Percentiles rank a stretch among this genome's conserved stretches.
These are phyloP conservation scores for Scedosporium minutisporum DNA, from an alignment of 2,329 filamentous ascomycete species.

Conservation along the genomic window DNA sequence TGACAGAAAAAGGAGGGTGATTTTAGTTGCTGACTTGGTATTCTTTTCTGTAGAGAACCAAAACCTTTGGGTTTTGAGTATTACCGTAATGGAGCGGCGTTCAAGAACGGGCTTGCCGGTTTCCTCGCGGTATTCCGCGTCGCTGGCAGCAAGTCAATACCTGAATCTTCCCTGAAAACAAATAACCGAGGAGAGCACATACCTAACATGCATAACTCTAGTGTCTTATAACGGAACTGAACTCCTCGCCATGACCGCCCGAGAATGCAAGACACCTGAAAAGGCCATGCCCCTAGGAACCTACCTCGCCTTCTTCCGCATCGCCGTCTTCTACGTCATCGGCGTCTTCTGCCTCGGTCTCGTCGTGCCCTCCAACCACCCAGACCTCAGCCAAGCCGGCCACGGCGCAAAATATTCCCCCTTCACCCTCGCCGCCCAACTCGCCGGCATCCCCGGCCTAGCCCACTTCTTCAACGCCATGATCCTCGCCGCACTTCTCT, in stretches of 20 bases:
- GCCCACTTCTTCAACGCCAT: conserved; percentile 29
- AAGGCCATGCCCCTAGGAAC: conserved; percentile 38
- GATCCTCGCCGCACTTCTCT: conserved; percentile 23
- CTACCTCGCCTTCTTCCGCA: conserved; percentile 47
- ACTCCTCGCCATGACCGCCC: conserved; percentile 32
- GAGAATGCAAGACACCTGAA: conserved; percentile 34
- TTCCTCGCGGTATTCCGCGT: conserved; percentile 34
- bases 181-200: neutral
- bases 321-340: conserved; percentile 41
- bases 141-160: conserved; percentile 21
- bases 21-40: neutral
- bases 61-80: conserved; percentile 26
- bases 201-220: neutral
- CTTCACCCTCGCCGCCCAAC: conserved; percentile 2
- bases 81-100: conserved; percentile 38
- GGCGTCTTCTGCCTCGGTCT: conserved; percentile 41
- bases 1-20: neutral
- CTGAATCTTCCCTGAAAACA: neutral
- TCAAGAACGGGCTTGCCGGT: conserved; percentile 29
- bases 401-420: conserved; percentile 6
- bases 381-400: conserved; percentile 24
- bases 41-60: neutral
- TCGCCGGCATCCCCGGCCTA: conserved; percentile 21
- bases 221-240: conserved; percentile 35
- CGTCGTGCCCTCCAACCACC: conserved; percentile 34